Evolutionary conservation across 116 monocot genomes (phyloP).

Genomic region (Papilionanthe hybrid): DNA sequence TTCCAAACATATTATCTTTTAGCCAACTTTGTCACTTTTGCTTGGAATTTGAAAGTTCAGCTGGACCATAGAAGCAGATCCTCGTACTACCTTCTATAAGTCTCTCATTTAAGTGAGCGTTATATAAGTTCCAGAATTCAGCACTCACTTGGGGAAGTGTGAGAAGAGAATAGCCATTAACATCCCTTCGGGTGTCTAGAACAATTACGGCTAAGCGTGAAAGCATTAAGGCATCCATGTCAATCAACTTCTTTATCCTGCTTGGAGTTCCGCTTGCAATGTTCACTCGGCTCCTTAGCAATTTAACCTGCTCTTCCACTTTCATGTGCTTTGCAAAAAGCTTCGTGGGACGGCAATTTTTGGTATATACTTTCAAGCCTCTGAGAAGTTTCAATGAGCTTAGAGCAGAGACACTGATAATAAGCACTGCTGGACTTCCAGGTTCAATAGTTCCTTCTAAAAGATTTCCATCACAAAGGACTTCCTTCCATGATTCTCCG

Average conservation of each 20-base stretch:
- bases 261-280: conserved; percentile 89
- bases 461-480: conserved; percentile 54
- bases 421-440: conserved; percentile 72
- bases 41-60: background rate
- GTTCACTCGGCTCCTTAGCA: conserved; percentile 72
- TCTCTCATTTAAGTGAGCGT: conserved; percentile 28
- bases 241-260: conserved; percentile 95
- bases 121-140: conserved; percentile 52
- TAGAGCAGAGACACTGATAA: conserved; percentile 68
- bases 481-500: conserved; percentile 60
- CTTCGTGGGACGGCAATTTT: conserved; percentile 73
- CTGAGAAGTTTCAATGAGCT: conserved; percentile 89
- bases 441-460: conserved; percentile 39
- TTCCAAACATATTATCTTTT: too few species aligned
- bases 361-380: conserved; percentile 70
- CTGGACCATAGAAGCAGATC: conserved; percentile 41
- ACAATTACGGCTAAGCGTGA: conserved; percentile 58
- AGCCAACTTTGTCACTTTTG: background rate
- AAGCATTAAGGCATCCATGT: conserved; percentile 67
- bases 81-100: conserved; percentile 18
- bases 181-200: conserved; percentile 77
- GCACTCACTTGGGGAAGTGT: conserved; percentile 24
- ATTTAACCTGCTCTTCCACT: conserved; percentile 83
- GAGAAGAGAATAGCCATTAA: conserved; percentile 55
- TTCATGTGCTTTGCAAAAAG: conserved; percentile 95